Base-by-base conservation (phyloP, 148 eudicot genomes). In the Drosera capensis region DNA sequence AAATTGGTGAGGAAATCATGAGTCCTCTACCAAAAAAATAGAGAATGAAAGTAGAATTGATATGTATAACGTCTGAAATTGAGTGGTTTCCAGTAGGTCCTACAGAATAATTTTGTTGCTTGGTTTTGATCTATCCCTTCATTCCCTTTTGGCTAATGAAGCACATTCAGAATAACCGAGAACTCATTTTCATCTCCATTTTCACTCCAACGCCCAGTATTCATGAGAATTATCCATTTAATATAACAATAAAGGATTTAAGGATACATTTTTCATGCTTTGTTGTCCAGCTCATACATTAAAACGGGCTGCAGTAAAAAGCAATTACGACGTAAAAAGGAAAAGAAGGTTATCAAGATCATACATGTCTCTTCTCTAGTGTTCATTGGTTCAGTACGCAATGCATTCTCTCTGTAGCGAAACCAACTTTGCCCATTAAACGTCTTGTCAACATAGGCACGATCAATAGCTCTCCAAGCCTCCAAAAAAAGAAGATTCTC, bases 371-470 rank as follows among this genome's bases (percentile, higher is more conserved):
- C 80, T 62, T 80, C 74, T 54, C 99, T 65, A 11, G 66, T 75
- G 66, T 67, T 84, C 99, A 84, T 90, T 18, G 99, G 99, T 54
- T 80, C 95, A 64, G 40, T 71, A 43, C 85, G 93, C 42, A 90
- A 64, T 28, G 94, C 95, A 56, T 75, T 74, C 65, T 84, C 99
- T 67, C 99, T 75, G 68, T 84, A 90, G 58, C 88, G 90, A 56
- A 90, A 84, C 99, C 99, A 90, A 64, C 94, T 90, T 67, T 90
- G 95, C 37, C 99, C 99, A 64, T 90, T 90, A 65, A 90, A 90
- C 29, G 57, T 71, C 68, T 90, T 90, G 75, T 90, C 99, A 41
- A 84, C 75, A 68, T 84, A 90, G 5, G 95, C 99, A 42, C 95
- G 84, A 49, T 90, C 99, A 55, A 90, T 59, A 12, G 82, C 81